Percentiles rank a stretch among this genome's conserved stretches.
phyloP scores from a whole-genome alignment of 2,329 filamentous ascomycete genomes.

The Colletotrichum liaoningense region DNA sequence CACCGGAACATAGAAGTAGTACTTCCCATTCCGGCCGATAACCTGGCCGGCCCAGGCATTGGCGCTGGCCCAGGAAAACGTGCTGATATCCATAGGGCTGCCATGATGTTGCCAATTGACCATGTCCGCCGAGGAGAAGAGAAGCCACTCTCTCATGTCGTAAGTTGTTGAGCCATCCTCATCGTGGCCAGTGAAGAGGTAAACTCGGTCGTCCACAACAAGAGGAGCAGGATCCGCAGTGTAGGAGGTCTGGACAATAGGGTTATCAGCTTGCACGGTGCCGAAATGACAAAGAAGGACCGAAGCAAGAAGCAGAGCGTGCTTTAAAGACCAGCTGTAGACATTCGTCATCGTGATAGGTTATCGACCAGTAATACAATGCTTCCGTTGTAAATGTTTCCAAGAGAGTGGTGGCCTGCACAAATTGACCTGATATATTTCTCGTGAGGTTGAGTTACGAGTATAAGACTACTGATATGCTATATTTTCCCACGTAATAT shows the following conservation, averaged over 20 bases:
- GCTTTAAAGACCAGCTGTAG: slow-evolving; percentile 15
- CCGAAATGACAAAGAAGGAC: background rate
- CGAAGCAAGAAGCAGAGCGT: no score
- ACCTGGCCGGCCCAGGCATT: slow-evolving; percentile 49
- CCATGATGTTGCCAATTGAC: slow-evolving; percentile 48
- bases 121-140: slow-evolving; percentile 48
- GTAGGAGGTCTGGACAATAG: background rate
- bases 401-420: no score
- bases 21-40: slow-evolving; percentile 45
- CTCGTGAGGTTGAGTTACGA: no score
- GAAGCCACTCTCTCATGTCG: slow-evolving; percentile 47
- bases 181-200: slow-evolving; percentile 47
- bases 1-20: slow-evolving; percentile 46
- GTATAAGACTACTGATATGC: no score
- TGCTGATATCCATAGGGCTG: slow-evolving; percentile 39
- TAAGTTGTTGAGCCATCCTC: slow-evolving; percentile 41
- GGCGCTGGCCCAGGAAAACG: slow-evolving; percentile 47
- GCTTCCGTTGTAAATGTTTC: background rate
- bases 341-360: background rate
- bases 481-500: no score
- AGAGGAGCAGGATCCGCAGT: slow-evolving; percentile 42
- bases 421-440: no score
- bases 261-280: background rate
- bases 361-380: background rate
- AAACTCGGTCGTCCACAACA: slow-evolving; percentile 42